phyloP scores from a whole-genome alignment of 768 basidiomycete genomes.

The Gautieria morchelliformis region DNA sequence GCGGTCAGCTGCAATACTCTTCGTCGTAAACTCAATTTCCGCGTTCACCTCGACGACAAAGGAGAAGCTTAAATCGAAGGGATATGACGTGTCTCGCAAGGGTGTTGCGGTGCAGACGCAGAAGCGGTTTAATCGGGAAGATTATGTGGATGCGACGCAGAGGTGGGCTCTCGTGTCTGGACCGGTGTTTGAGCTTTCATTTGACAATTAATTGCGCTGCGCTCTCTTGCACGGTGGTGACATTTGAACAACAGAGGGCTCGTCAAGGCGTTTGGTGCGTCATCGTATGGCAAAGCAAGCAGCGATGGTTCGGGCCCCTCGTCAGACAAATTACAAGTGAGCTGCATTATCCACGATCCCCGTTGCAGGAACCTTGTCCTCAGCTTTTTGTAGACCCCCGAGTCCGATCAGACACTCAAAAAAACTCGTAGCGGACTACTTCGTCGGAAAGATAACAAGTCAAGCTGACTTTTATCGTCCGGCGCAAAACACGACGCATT shows the following conservation, averaged over 20 bases:
- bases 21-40: neutral
- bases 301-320: neutral
- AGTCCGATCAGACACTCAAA: neutral
- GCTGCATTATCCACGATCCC: neutral
- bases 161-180: slow-evolving; percentile 31
- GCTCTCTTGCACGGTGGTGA: neutral
- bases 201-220: neutral
- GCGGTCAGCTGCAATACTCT: neutral
- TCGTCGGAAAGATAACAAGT: neutral
- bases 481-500: neutral
- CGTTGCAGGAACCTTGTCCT: neutral
- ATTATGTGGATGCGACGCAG: slow-evolving; percentile 67
- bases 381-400: neutral
- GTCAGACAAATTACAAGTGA: neutral
- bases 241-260: slow-evolving; percentile 31
- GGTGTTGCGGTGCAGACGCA: slow-evolving; percentile 61
- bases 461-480: neutral
- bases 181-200: neutral
- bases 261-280: slow-evolving; percentile 39
- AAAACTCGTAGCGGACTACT: neutral
- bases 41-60: slow-evolving; percentile 2
- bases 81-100: slow-evolving; percentile 44
- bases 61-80: slow-evolving; percentile 44
- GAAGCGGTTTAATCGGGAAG: slow-evolving; percentile 47
- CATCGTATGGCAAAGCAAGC: slow-evolving; percentile 28